Evolutionary conservation across 495 filamentous ascomycete genomes (phyloP), one percentile per base, ranked within the genome.

Genomic region (Aspergillus nidulans): DNA sequence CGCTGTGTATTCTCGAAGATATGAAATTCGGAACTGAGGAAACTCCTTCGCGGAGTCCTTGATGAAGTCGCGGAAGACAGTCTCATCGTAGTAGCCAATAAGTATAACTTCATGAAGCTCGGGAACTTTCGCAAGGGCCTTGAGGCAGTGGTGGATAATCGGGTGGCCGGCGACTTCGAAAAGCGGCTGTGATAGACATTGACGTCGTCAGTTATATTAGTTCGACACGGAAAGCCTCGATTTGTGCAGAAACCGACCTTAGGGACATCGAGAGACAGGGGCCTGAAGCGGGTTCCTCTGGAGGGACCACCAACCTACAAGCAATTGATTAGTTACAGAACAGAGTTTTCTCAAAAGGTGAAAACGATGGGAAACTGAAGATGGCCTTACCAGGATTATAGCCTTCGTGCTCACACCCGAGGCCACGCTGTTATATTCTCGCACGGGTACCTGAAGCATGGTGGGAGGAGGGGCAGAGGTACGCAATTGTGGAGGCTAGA

Each of bases 81-180:
- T 78, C 73, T 99, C 94, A 59, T 99, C 94, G 72, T 97, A 99
- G 81, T 99, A 99, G 65, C 94, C 94, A 65, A 99, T 92, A 64
- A 99, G 81, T 76, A 92, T 88, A 55, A 99, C 95, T 71, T 99
- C 94, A 60, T 90, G 88, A 68, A 99, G 95, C 58, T 85, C 86
- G 62, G 90, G 86, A 54, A 97, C 89, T 70, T 94, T 96, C 52
- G 88, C 83, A 59, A 97, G 83, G 67, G 95, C 92, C 63, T 85
- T 89, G 67, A 99, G 82, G 77, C 90, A 95, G 78, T 99, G 94
- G 82, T 91, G 89, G 76, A 99, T 88, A 75, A 99, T 97, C 56
- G 94, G 90, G 74, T 98, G 94, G 59, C 91, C 94, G 64, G 94
- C 94, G 64, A 99, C 90, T 71, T 96, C 92, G 77, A 99, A 99